These are phyloP conservation scores for Cucurbita pepo DNA, from an alignment of 306 rosid species.

Conservation along the genomic window DNA sequence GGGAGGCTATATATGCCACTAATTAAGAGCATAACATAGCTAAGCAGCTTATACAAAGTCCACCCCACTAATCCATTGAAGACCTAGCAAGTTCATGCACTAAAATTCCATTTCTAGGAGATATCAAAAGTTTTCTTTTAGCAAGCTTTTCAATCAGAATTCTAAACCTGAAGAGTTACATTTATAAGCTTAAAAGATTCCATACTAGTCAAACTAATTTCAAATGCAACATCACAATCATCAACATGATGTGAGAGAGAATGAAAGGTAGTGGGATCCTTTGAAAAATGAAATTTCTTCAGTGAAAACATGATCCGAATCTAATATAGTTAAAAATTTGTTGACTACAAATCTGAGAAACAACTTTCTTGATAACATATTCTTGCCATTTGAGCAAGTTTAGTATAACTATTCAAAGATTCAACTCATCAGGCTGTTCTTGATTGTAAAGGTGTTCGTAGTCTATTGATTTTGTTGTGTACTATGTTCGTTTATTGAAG, in stretches of 20 bases:
- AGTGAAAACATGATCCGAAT: no score
- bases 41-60: background rate
- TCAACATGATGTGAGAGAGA: no score
- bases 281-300: no score
- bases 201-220: no score
- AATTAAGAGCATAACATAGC: background rate
- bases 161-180: background rate
- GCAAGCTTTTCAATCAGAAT: background rate
- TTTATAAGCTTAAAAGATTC: no score
- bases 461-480: background rate
- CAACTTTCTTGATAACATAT: background rate
- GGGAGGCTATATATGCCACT: no score
- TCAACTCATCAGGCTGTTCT: background rate
- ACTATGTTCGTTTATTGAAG: background rate
- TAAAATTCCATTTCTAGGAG: background rate
- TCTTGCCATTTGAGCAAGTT: background rate
- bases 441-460: background rate
- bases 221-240: no score
- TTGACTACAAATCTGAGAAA: no score
- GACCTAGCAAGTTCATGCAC: background rate
- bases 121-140: background rate
- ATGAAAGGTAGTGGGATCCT: no score
- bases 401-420: background rate
- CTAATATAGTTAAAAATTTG: no score
- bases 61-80: background rate